Evolutionary conservation across 257 asterid species (phyloP).

Genomic region (Solanum sitiens): DNA sequence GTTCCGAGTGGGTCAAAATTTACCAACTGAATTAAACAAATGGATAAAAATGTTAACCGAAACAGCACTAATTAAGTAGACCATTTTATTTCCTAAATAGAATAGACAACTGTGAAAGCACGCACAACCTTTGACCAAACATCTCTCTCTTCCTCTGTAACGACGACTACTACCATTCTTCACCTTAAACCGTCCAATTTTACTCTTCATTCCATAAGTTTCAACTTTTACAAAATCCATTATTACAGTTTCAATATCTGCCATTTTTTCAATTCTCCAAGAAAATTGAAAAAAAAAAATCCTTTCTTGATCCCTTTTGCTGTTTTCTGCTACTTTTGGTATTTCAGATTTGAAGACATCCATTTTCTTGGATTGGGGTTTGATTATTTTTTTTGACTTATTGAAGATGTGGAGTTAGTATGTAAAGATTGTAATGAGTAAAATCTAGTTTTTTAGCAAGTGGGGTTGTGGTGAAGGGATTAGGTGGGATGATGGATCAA

Average conservation of each 20-base stretch:
- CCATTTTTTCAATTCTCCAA: background rate
- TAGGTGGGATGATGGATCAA: conserved; percentile 45
- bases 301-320: background rate
- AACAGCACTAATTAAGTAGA: background rate
- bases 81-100: background rate
- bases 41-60: background rate
- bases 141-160: background rate
- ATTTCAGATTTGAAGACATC: background rate
- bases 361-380: background rate
- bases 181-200: conserved; percentile 1
- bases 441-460: background rate
- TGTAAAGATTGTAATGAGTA: conserved; percentile 6
- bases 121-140: conserved; percentile 18
- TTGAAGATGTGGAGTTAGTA: background rate
- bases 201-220: background rate
- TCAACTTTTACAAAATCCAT: background rate
- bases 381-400: background rate
- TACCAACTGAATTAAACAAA: background rate
- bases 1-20: background rate
- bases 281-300: background rate
- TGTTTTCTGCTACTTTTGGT: background rate
- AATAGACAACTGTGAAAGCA: background rate
- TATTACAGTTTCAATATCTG: background rate
- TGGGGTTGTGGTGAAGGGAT: conserved; percentile 16
- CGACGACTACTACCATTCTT: background rate